Conservation (phyloP, 2,329 filamentous ascomycete species). For the Calonectria pteridis region DNA sequence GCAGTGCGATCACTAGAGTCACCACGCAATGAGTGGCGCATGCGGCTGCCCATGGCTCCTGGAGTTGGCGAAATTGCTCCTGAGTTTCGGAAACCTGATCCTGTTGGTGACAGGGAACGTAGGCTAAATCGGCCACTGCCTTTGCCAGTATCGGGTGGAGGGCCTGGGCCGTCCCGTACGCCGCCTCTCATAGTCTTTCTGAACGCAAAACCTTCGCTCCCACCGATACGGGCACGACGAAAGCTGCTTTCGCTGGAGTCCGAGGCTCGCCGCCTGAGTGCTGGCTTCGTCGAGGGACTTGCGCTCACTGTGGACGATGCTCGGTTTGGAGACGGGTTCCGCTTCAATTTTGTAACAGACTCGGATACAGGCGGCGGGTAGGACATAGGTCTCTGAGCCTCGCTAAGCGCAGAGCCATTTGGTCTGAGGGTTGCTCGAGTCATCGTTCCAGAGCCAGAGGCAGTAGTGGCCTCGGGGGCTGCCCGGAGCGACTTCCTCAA, state of each 20-base stretch:
- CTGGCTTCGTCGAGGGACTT: constrained; percentile 45
- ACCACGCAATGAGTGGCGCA: constrained; percentile 61
- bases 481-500: constrained; percentile 40
- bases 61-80: constrained; percentile 52
- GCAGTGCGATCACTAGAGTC: constrained; percentile 50
- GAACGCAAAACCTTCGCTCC: constrained; percentile 69
- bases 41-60: constrained; percentile 53
- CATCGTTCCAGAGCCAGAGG: constrained; percentile 35
- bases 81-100: constrained; percentile 62
- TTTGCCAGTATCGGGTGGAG: constrained; percentile 45
- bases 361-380: constrained; percentile 43
- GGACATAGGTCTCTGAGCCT: constrained; percentile 44
- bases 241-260: constrained; percentile 87
- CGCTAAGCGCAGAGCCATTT: constrained; percentile 25
- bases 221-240: constrained; percentile 69
- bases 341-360: constrained; percentile 35
- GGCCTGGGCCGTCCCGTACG: constrained; percentile 36
- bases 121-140: constrained; percentile 75
- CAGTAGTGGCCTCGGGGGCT: constrained; percentile 23
- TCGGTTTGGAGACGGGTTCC: constrained; percentile 43
- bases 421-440: constrained; percentile 42
- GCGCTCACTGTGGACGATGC: constrained; percentile 15
- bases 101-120: constrained; percentile 76
- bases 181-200: constrained; percentile 77
- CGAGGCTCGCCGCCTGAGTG: constrained; percentile 67